A percentile compares a stretch with the other conserved stretches of the same genome.
Evolutionary conservation across 169 alveolate species (phyloP).

Genomic region (Plasmodium gallinaceum): DNA sequence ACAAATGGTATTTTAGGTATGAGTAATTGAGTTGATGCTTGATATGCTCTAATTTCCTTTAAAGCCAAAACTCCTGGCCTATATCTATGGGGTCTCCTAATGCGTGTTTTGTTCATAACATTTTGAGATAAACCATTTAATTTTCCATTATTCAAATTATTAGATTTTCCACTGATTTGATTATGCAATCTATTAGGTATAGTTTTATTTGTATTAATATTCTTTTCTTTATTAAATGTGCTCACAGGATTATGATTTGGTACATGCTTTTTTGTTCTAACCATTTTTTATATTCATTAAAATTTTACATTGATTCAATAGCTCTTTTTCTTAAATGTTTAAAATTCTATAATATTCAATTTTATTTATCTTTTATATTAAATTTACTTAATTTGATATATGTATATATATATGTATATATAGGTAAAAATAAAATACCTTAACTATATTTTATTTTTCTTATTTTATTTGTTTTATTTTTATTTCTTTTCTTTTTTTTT

Average conservation of each 20-base stretch:
- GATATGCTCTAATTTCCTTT: slow-evolving; percentile 95
- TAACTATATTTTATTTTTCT: too few relatives aligned
- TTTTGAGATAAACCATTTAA: slow-evolving; percentile 12
- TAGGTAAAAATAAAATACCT: too few relatives aligned
- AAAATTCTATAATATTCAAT: too few relatives aligned
- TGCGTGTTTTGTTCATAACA: slow-evolving; percentile 17
- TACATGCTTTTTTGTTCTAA: slow-evolving; percentile 46
- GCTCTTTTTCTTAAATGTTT: too few relatives aligned
- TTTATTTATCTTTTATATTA: too few relatives aligned
- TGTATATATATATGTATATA: too few relatives aligned
- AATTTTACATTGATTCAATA: neutral
- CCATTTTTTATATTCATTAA: slow-evolving; percentile 17
- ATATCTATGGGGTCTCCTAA: slow-evolving; percentile 64
- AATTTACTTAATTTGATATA: too few relatives aligned
- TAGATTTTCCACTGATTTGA: neutral
- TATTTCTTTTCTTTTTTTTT: too few relatives aligned
- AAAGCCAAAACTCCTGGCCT: slow-evolving; percentile 93
- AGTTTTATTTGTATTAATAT: slow-evolving; percentile 8
- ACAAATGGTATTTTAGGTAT: slow-evolving; percentile 96
- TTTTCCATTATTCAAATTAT: slow-evolving; percentile 5
- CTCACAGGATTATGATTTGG: slow-evolving; percentile 31
- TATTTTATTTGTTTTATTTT: too few relatives aligned
- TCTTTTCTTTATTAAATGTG: neutral
- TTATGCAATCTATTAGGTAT: slow-evolving; percentile 24
- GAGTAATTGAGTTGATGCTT: slow-evolving; percentile 93